A percentile compares a stretch with the other conserved stretches of the same genome.
Evolutionary conservation across 495 filamentous ascomycete species (phyloP).

Genomic region (Lasiosphaeria miniovina): DNA sequence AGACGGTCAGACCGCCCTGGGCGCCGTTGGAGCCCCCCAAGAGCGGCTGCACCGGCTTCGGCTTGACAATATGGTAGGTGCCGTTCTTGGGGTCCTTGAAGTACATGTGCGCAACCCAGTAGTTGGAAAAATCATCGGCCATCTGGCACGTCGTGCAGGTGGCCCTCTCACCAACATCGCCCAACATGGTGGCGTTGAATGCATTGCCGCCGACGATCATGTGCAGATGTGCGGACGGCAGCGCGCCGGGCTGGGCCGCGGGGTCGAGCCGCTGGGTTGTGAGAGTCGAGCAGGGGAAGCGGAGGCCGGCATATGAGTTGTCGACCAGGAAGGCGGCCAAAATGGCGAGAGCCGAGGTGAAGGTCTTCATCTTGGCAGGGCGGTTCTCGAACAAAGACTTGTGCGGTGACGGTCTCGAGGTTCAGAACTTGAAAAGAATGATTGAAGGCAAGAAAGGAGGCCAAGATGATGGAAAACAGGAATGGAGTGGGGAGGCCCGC

Average conservation of each 20-base stretch:
- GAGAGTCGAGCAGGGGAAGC: slow-evolving; percentile 43
- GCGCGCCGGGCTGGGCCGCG: slow-evolving; percentile 33
- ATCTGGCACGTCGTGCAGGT: slow-evolving; percentile 24
- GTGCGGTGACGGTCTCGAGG: too few relatives aligned
- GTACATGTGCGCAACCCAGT: slow-evolving; percentile 45
- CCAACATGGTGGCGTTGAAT: slow-evolving; percentile 43
- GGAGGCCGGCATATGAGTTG: slow-evolving; percentile 37
- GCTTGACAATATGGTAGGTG: slow-evolving; percentile 39
- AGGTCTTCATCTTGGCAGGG: slow-evolving; percentile 38
- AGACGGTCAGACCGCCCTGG: slow-evolving; percentile 42
- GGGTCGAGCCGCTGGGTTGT: slow-evolving; percentile 42
- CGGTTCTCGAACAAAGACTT: too few relatives aligned
- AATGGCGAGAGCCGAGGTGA: slow-evolving; percentile 26
- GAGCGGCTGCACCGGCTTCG: slow-evolving; percentile 11
- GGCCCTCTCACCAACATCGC: slow-evolving; percentile 37
- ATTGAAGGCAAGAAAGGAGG: too few relatives aligned
- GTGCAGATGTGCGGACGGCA: slow-evolving; percentile 42
- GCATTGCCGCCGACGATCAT: slow-evolving; percentile 46
- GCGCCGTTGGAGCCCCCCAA: slow-evolving; percentile 25
- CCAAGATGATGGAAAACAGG: too few relatives aligned
- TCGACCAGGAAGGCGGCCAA: slow-evolving; percentile 28
- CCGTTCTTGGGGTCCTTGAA: slow-evolving; percentile 43
- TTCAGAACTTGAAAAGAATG: too few relatives aligned
- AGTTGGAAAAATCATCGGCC: slow-evolving; percentile 23
- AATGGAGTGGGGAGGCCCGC: too few relatives aligned